Conservation (phyloP, 371 early-diverging fungal genomes). For the Circinella umbellata region DNA sequence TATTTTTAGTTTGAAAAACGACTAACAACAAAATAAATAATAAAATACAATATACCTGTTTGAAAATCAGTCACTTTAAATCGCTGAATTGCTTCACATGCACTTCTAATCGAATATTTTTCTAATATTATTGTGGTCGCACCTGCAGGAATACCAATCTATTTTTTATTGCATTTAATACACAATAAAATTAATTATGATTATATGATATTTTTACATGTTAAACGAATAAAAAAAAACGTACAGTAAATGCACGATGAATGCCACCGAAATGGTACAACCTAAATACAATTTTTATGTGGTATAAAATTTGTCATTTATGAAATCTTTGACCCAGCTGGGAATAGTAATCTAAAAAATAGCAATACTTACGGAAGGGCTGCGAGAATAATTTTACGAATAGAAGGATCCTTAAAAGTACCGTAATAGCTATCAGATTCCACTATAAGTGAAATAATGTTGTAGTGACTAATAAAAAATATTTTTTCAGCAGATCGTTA, state of each 20-base stretch:
- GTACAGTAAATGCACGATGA: background rate
- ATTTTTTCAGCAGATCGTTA: too few relatives aligned
- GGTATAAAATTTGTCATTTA: background rate
- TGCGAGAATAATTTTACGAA: too few relatives aligned
- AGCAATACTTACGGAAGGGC: too few relatives aligned
- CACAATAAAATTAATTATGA: background rate
- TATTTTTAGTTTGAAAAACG: too few relatives aligned
- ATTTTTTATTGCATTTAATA: too few relatives aligned
- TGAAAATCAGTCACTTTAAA: slow-evolving; percentile 42
- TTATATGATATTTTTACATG: too few relatives aligned
- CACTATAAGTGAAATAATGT: slow-evolving; percentile 9
- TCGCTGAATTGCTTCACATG: slow-evolving; percentile 64
- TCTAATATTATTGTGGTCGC: slow-evolving; percentile 54
- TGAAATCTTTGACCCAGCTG: too few relatives aligned
- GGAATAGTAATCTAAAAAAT: too few relatives aligned
- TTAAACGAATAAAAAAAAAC: background rate
- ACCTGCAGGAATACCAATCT: background rate
- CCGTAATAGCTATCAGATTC: background rate
- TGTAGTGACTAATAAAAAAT: slow-evolving; percentile 15
- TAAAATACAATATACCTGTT: too few relatives aligned
- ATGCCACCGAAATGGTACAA: slow-evolving; percentile 14
- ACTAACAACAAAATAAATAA: too few relatives aligned
- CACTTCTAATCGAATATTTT: slow-evolving; percentile 64
- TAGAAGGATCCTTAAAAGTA: too few relatives aligned
- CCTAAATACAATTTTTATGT: too few relatives aligned